These are phyloP conservation scores for Byssochlamys sp. DNA, from an alignment of 2,329 filamentous ascomycete genomes.

Conservation along the genomic window DNA sequence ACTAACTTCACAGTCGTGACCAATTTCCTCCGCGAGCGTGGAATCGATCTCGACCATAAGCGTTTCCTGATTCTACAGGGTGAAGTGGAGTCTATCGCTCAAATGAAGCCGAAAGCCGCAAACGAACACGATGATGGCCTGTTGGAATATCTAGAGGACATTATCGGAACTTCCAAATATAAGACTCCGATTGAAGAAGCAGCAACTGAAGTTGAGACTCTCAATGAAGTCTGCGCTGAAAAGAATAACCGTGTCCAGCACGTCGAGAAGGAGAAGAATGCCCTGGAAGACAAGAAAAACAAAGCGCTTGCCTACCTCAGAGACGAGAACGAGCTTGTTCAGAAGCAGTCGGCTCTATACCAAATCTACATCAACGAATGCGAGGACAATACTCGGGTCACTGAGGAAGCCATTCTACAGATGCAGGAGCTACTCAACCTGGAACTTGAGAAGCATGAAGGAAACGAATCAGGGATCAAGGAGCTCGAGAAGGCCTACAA, in stretches of 20 bases:
- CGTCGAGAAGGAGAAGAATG: constrained; percentile 91
- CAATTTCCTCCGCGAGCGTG: constrained; percentile 71
- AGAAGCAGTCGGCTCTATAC: constrained; percentile 85
- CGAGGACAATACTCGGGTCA: constrained; percentile 77
- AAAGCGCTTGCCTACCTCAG: constrained; percentile 79
- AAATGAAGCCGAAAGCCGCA: constrained; percentile 95
- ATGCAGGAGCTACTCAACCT: constrained; percentile 77
- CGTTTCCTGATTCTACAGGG: constrained; percentile 94
- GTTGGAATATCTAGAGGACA: constrained; percentile 93
- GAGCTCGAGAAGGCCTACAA: constrained; percentile 76
- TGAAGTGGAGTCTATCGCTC: constrained; percentile 95
- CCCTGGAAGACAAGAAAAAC: constrained; percentile 91
- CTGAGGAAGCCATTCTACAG: constrained; percentile 79
- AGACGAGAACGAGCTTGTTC: constrained; percentile 83
- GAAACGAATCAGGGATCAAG: constrained; percentile 82
- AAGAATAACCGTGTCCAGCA: constrained; percentile 93
- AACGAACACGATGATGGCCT: constrained; percentile 94
- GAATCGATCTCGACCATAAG: constrained; percentile 94
- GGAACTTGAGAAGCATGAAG: constrained; percentile 84
- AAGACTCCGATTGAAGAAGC: constrained; percentile 94
- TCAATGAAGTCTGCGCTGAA: constrained; percentile 90
- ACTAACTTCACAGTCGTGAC: constrained; percentile 91
- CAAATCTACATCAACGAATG: constrained; percentile 86
- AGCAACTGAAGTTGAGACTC: constrained; percentile 74
- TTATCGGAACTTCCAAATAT: constrained; percentile 97